Percentiles rank a stretch among this genome's conserved stretches.
These are phyloP conservation scores for Naganishia onofrii DNA, from an alignment of 768 basidiomycete species.

Conservation along the genomic window DNA sequence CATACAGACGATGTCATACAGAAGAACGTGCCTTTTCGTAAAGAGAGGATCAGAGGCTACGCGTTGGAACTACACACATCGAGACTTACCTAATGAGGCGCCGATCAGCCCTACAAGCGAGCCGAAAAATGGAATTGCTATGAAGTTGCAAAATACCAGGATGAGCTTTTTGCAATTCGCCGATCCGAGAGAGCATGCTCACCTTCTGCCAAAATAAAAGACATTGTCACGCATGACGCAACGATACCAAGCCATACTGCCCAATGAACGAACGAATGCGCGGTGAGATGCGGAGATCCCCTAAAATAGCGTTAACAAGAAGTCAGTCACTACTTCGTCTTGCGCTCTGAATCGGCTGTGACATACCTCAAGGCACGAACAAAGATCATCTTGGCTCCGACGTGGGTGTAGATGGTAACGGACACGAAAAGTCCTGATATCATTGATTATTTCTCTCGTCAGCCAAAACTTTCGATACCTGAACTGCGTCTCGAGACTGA, in stretches of 20 bases:
- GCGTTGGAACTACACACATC: slow-evolving; percentile 23
- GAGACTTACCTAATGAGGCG: slow-evolving; percentile 36
- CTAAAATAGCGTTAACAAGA: slow-evolving; percentile 15
- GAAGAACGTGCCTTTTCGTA: no score
- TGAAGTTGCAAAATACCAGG: neutral
- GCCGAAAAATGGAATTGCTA: slow-evolving; percentile 35
- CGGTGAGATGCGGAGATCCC: slow-evolving; percentile 34
- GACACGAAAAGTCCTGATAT: slow-evolving; percentile 22
- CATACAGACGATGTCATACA: slow-evolving; percentile 7
- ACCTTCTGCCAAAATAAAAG: slow-evolving; percentile 34
- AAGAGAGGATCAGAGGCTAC: no score
- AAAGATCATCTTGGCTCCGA: slow-evolving; percentile 44
- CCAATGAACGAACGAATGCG: slow-evolving; percentile 34
- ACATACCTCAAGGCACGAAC: slow-evolving; percentile 41
- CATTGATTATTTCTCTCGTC: no score
- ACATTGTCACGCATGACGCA: slow-evolving; percentile 25
- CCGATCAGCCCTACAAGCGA: slow-evolving; percentile 35
- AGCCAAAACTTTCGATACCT: neutral
- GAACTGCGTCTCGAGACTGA: neutral
- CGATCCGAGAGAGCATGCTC: no score
- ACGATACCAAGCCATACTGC: slow-evolving; percentile 35
- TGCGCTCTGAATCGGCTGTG: no score
- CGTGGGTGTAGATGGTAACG: slow-evolving; percentile 36
- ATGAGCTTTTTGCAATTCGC: no score
- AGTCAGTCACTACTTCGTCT: neutral